Evolutionary conservation across 768 basidiomycete species (phyloP).

Genomic region (Suillus spraguei): DNA sequence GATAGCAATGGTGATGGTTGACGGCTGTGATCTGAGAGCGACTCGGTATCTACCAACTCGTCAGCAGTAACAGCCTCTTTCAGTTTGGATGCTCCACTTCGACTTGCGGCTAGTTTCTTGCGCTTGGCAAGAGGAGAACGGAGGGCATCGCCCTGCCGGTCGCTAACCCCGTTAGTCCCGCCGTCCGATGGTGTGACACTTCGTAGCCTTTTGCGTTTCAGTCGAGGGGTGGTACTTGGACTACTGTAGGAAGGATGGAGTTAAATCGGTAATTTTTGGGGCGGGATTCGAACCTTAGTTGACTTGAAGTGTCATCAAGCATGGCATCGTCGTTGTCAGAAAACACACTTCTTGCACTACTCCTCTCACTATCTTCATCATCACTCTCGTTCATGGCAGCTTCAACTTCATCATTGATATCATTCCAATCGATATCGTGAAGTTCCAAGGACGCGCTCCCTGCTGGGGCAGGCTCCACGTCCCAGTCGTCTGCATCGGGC

Average conservation of each 20-base stretch:
- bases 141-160: slow-evolving; percentile 42
- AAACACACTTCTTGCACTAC: slow-evolving; percentile 46
- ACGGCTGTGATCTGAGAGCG: slow-evolving; percentile 11
- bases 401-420: slow-evolving; percentile 85
- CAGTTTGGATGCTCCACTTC: slow-evolving; percentile 64
- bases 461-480: slow-evolving; percentile 42
- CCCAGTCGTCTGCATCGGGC: slow-evolving; percentile 71
- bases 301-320: slow-evolving; percentile 53
- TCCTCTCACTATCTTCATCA: slow-evolving; percentile 47
- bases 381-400: slow-evolving; percentile 84
- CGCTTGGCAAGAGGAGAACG: slow-evolving; percentile 80
- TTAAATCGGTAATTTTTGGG: slow-evolving; percentile 22
- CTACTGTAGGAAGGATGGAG: slow-evolving; percentile 31
- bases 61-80: slow-evolving; percentile 67
- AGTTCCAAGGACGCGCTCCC: slow-evolving; percentile 46
- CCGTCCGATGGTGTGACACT: slow-evolving; percentile 71
- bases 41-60: slow-evolving; percentile 37
- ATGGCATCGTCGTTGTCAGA: slow-evolving; percentile 51
- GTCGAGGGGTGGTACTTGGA: slow-evolving; percentile 42
- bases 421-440: slow-evolving; percentile 76
- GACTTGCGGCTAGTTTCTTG: slow-evolving; percentile 71
- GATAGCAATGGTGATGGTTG: slow-evolving; percentile 16
- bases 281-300: slow-evolving; percentile 38
- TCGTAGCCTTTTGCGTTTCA: slow-evolving; percentile 68
- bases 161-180: slow-evolving; percentile 36